Evolutionary conservation across 2,329 filamentous ascomycete genomes (phyloP), one percentile per base, ranked within the genome.

Genomic region (Microsporum ferrugineum): DNA sequence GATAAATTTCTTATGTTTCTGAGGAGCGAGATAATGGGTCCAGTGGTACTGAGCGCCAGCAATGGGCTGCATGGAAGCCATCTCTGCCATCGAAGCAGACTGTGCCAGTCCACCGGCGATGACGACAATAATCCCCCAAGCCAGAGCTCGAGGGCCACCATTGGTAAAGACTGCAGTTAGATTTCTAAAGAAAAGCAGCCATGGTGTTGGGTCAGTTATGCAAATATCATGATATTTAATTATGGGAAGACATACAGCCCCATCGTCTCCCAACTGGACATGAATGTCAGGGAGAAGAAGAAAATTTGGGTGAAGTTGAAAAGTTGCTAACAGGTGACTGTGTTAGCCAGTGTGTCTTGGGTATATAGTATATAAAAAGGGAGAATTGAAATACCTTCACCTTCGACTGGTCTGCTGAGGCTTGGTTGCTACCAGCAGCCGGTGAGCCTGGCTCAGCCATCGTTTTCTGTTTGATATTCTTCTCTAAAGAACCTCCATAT

Each of bases 11-110:
- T 64, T 65, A 27, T 68, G 67, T 1, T 61, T 61, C 0, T 63
- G 62, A 1, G 72, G 72, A 8, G 72, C 72, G 17, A 75, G 65
- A 6, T 68, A 64, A 33, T 69, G 68, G 3, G 74, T 77, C 75
- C 75, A 77, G 63, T 76, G 73, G 62, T 77, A 77, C 62, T 76
- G 75, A 2, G 73, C 75, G 8, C 74, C 75, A 0, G 75, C 75
- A 39, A 76, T 70, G 2, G 74, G 74, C 14, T 70, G 69, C 64
- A 76, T 75, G 0, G 75, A 75, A 1, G 71, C 71, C 67, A 77
- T 66, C 62, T 77, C 75, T 5, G 71, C 75, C 41, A 77, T 66
- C 1, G 74, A 75, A 3, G 66, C 68, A 8, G 69, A 67, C 51
- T 73, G 71, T 5, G 65, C 64, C 5, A 72, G 63, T n/a, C 68